Evolutionary conservation across 768 basidiomycete species (phyloP), one percentile per base, ranked within the genome.

Genomic region (Tricholoma flavovirens): DNA sequence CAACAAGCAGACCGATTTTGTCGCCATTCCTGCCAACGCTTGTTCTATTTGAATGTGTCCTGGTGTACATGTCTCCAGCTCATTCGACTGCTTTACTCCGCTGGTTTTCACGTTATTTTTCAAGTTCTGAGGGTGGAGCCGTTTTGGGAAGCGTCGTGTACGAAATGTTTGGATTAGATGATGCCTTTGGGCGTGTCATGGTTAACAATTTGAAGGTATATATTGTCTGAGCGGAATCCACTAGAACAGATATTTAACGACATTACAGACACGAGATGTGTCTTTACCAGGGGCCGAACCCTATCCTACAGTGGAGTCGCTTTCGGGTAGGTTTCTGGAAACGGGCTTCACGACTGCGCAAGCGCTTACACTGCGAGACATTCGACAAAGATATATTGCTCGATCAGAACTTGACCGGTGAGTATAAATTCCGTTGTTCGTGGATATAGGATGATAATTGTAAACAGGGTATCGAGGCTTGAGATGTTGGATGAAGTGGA

Each of bases 401-500:
- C 59, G 55, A 0, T 64, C 70, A 12, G 90, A 92, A 60, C 73
- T 81, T 10, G 76, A 79, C 53, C 76, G 87, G 88, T 86, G 60
- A 49, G 74, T 63, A n/a, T 12, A 43, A n/a, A 10, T 53, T 50
- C 52, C 11, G 38, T 24, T 26, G 36, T 43, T 38, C 15, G 22
- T 45, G 17, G 40, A 19, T 51, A 5, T 26, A 32, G 9, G 48
- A 15, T 19, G 19, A 12, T 49, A 24, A 36, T 26, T 33, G 7
- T 14, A 22, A 5, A 11, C 54, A 93, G 93, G 63, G 87, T 95
- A 64, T 80, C 88, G 0, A 75, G 72, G 55, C 77, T 97, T 14
- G 96, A 98, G 67, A 78, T 90, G 70, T 78, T 99, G 4, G 96
- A 98, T 66, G 95, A 99, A 70, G 76, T 93, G 8, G 96, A 99